Conservation (phyloP, 768 basidiomycete species). For the Kwoniella dendrophila region DNA sequence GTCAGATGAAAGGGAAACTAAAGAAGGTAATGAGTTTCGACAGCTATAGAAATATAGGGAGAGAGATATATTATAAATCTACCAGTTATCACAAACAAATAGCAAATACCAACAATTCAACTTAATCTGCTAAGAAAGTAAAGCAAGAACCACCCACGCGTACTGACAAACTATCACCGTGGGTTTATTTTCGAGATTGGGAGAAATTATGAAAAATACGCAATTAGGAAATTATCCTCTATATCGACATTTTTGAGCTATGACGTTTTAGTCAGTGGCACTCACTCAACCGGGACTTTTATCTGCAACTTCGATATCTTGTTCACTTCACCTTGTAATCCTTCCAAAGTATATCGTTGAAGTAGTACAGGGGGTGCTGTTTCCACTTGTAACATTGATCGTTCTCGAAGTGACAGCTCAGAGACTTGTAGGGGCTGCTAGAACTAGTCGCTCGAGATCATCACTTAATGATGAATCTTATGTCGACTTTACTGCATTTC, state of each 20-base stretch:
- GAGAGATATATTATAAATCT: neutral
- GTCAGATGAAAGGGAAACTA: conserved; percentile 3
- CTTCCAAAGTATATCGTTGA: too few species aligned
- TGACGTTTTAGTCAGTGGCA: conserved; percentile 4
- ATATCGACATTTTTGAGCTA: neutral
- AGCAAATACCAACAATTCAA: neutral
- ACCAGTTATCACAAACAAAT: neutral
- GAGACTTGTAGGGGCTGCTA: too few species aligned
- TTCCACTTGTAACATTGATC: too few species aligned
- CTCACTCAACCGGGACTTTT: neutral
- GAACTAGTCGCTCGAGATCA: too few species aligned
- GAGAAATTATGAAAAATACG: conserved; percentile 18
- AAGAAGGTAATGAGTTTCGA: neutral
- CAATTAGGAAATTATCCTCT: conserved; percentile 1
- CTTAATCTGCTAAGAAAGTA: too few species aligned
- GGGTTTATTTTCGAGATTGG: neutral
- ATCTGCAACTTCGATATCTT: neutral
- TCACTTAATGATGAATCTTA: too few species aligned
- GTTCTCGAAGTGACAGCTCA: too few species aligned
- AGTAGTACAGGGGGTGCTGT: too few species aligned
- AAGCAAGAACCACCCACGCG: neutral
- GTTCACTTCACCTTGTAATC: too few species aligned
- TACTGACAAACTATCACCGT: neutral
- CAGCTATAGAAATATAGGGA: neutral
- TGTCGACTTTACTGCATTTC: too few species aligned